Evolutionary conservation across 192 early-diverging fungal species (phyloP).

Genomic region (Tieghemiomyces parasiticus): DNA sequence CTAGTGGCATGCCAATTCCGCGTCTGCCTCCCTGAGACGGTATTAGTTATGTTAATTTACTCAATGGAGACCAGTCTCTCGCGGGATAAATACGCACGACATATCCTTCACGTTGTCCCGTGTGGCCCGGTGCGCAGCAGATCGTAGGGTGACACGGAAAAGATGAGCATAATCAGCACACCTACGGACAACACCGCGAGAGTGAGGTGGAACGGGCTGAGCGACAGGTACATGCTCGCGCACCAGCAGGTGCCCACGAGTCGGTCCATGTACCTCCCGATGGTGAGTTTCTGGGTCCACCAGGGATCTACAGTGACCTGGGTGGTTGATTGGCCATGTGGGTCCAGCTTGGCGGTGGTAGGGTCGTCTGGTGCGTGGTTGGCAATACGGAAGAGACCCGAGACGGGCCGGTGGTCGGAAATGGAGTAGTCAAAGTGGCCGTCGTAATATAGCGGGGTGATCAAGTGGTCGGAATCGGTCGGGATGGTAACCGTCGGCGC

Average conservation of each 20-base stretch:
- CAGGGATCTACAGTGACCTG: conserved; percentile 5
- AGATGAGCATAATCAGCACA: neutral
- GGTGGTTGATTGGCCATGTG: neutral
- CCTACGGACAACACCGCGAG: neutral
- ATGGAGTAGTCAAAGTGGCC: conserved; percentile 3
- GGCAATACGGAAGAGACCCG: neutral
- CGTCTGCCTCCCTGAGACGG: too few species aligned
- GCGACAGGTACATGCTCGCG: neutral
- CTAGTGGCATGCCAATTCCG: too few species aligned
- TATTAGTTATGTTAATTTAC: too few species aligned
- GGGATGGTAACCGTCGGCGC: too few species aligned
- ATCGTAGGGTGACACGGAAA: neutral
- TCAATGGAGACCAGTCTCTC: too few species aligned
- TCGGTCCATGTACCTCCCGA: conserved; percentile 3
- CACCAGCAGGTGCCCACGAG: conserved; percentile 1
- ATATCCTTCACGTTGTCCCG: too few species aligned
- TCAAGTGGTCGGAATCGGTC: too few species aligned
- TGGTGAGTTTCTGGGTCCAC: neutral
- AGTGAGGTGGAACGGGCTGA: conserved; percentile 1
- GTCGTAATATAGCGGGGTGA: neutral
- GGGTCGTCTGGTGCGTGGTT: neutral
- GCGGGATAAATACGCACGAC: too few species aligned
- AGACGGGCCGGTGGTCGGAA: conserved; percentile 10
- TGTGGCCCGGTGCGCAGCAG: neutral
- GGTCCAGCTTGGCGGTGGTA: too few species aligned